These are phyloP conservation scores for Protomyces macrosporus DNA, from an alignment of 1,139 yeast genomes.

Conservation along the genomic window DNA sequence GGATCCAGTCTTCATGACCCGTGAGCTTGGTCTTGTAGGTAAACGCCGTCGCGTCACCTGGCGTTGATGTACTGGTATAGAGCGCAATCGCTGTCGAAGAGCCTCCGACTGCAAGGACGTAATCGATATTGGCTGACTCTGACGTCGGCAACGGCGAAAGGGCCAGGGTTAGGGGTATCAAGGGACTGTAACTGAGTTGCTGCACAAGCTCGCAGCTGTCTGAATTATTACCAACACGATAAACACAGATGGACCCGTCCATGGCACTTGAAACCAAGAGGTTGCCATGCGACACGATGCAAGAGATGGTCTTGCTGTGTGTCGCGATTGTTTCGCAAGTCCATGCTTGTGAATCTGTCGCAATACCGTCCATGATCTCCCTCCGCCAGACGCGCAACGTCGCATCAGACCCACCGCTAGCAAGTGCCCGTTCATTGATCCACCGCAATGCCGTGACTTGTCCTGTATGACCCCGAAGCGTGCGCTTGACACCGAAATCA, in stretches of 20 bases:
- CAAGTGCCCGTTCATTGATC: conserved; percentile 43
- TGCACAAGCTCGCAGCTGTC: conserved; percentile 28
- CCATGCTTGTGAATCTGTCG: neutral
- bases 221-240: conserved; percentile 39
- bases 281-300: conserved; percentile 43
- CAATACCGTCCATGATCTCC: conserved; percentile 31
- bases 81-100: conserved; percentile 57
- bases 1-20: conserved; percentile 95
- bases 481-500: conserved; percentile 31
- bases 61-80: conserved; percentile 45
- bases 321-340: conserved; percentile 39
- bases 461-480: conserved; percentile 38
- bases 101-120: conserved; percentile 69
- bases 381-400: conserved; percentile 56
- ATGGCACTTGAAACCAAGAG: conserved; percentile 61
- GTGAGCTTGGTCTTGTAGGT: conserved; percentile 51
- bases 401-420: conserved; percentile 65
- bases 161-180: conserved; percentile 63
- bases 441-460: conserved; percentile 39
- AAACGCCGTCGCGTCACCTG: conserved; percentile 35
- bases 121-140: conserved; percentile 32
- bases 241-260: conserved; percentile 53
- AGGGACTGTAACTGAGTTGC: conserved; percentile 35
- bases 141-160: conserved; percentile 43
- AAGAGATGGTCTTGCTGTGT: conserved; percentile 50